Percentiles rank a stretch among this genome's conserved stretches.
These are phyloP conservation scores for Aspergillus hiratsukae DNA, from an alignment of 2,329 filamentous ascomycete species.

Conservation along the genomic window DNA sequence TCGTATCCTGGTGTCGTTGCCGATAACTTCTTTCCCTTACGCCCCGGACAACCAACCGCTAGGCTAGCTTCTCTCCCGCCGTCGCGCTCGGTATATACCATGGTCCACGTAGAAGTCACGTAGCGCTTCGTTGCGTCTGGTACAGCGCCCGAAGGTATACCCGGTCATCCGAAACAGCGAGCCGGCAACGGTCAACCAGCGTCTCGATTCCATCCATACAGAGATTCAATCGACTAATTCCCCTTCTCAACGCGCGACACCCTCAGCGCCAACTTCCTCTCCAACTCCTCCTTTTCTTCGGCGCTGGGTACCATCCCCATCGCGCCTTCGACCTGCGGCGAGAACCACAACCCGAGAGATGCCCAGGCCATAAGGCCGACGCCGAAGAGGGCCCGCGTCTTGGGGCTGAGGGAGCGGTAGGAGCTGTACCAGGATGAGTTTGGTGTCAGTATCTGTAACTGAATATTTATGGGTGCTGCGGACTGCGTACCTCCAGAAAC, in stretches of 20 bases:
- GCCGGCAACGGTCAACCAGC: no score
- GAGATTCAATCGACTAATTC: constrained; percentile 8
- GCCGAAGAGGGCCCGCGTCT: constrained; percentile 68
- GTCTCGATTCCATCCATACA: background rate
- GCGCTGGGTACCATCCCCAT: constrained; percentile 69
- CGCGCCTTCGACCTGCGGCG: constrained; percentile 67
- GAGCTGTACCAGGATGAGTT: constrained; percentile 42
- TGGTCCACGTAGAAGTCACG: background rate
- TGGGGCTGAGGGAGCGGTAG: constrained; percentile 67
- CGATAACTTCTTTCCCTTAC: no score
- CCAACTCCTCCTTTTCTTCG: constrained; percentile 65
- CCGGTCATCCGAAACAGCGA: no score
- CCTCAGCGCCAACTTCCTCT: constrained; percentile 36
- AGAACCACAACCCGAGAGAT: constrained; percentile 64
- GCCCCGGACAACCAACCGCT: background rate
- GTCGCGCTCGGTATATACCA: background rate
- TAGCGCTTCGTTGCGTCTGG: no score
- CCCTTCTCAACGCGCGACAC: constrained; percentile 31
- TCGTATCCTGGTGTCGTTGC: background rate
- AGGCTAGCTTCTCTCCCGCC: background rate
- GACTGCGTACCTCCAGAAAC: constrained; percentile 35
- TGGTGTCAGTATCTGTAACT: background rate
- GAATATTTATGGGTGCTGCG: background rate
- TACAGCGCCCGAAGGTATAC: no score
- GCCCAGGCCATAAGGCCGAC: constrained; percentile 74